Evolutionary conservation across 2,329 filamentous ascomycete genomes (phyloP), one percentile per base, ranked within the genome.

Genomic region (Colletotrichum lini): DNA sequence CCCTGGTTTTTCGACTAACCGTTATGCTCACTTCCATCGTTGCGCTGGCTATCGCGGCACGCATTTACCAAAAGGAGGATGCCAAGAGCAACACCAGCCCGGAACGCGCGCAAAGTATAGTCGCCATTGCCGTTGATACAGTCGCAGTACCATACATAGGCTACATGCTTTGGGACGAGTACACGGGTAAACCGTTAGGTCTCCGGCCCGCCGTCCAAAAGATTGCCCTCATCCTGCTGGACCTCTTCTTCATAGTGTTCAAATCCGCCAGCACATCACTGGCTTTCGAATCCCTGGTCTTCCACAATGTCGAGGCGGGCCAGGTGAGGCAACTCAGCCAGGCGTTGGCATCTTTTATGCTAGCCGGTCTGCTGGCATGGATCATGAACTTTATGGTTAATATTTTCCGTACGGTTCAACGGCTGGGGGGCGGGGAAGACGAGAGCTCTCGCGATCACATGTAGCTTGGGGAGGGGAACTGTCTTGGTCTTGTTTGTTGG

Each of bases 121-220:
- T 98, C 84, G 96, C 96, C 40, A 92, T 98, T 65, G 90, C 94
- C 45, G 93, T 99, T 49, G 96, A 98, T 81, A 91, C 92, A 8
- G 88, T 98, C 16, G 96, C 96, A 3, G 88, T 98, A 70, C 90
- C 96, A 3, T 99, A 98, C 82, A 92, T 97, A 66, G 84, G 93
- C 59, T 98, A 98, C 83, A 96, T 98, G 84, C 97, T 95, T 30
- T 97, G 92, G 84, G 96, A 99, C 79, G 96, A 99, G 83, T 98
- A 98, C 82, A 96, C 94, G 6, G 94, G 94, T 40, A 97, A 97
- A 79, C 96, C 97, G 26, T 86, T 99, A 23, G 96, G 96, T 1
- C 85, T 99, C 72, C 93, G 97, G 53, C 92, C 91, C 8, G 91
- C 94, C 12, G 91, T 91, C 67, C 92, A 94, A 59, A 99, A 99